A percentile compares a stretch with the other conserved stretches of the same genome.
These are phyloP conservation scores for Aureobasidium sp. DNA, from an alignment of 2,329 filamentous ascomycete genomes.

Conservation along the genomic window DNA sequence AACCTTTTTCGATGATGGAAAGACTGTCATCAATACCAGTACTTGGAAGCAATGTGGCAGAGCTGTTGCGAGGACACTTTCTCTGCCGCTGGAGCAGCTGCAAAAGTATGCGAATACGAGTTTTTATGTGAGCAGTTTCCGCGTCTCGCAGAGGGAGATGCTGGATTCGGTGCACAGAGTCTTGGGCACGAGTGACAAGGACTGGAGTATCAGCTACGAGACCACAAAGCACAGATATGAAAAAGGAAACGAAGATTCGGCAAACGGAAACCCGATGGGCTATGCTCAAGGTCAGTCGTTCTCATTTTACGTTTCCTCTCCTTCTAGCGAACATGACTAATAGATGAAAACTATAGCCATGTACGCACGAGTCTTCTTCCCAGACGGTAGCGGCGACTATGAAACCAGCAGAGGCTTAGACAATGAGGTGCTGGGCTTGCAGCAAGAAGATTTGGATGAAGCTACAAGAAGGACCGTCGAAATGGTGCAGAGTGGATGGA, in stretches of 20 bases:
- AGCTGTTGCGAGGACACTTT: slow-evolving; percentile 29
- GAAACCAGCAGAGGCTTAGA: slow-evolving; percentile 27
- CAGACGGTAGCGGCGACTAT: slow-evolving; percentile 26
- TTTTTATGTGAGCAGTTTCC: slow-evolving; percentile 32
- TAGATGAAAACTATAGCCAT: slow-evolving; percentile 31
- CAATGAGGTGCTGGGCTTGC: slow-evolving; percentile 21
- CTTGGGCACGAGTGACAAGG: slow-evolving; percentile 28
- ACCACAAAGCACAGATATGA: slow-evolving; percentile 38
- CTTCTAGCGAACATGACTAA: neutral
- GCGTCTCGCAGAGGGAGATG: slow-evolving; percentile 32
- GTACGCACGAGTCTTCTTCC: slow-evolving; percentile 48
- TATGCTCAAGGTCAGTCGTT: slow-evolving; percentile 33
- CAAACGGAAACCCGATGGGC: slow-evolving; percentile 37
- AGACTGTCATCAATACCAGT: slow-evolving; percentile 27
- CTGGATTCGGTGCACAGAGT: slow-evolving; percentile 30
- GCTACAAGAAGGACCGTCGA: slow-evolving; percentile 17
- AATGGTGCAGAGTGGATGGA: slow-evolving; percentile 2
- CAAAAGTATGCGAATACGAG: slow-evolving; percentile 29
- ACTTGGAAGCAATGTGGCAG: slow-evolving; percentile 29
- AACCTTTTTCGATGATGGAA: slow-evolving; percentile 24
- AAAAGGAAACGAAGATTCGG: slow-evolving; percentile 40
- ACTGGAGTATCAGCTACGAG: slow-evolving; percentile 31
- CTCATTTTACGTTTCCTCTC: neutral
- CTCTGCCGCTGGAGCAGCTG: slow-evolving; percentile 25
- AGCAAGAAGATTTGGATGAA: slow-evolving; percentile 22